Evolutionary conservation across 78 protist species (phyloP).

Genomic region (Dictyostelium discoideum): dicty_2.7 NC_007088.5:3297001-3297500

Average conservation of each 20-base stretch:
- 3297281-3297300: neutral
- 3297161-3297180: neutral
- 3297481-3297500: conserved; percentile 92
- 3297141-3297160: neutral
- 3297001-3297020: neutral
- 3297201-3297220: neutral
- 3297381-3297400: conserved; percentile 83
- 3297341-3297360: conserved; percentile 71
- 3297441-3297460: conserved; percentile 97
- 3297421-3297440: conserved; percentile 37
- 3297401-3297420: neutral
- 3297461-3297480: conserved; percentile 88
- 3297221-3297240: neutral
- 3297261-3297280: neutral
- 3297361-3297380: conserved; percentile 69
- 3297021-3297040: conserved; percentile 55
- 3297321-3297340: neutral
- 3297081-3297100: neutral
- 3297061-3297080: neutral
- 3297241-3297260: neutral
- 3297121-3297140: too few relatives aligned
- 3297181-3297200: neutral
- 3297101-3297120: neutral
- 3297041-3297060: conserved; percentile 44
- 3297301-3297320: neutral